A percentile compares a stretch with the other conserved stretches of the same genome.
Evolutionary conservation across 805 yeast species (phyloP).

Genomic region (Schizosaccharomyces osmophilus): DNA sequence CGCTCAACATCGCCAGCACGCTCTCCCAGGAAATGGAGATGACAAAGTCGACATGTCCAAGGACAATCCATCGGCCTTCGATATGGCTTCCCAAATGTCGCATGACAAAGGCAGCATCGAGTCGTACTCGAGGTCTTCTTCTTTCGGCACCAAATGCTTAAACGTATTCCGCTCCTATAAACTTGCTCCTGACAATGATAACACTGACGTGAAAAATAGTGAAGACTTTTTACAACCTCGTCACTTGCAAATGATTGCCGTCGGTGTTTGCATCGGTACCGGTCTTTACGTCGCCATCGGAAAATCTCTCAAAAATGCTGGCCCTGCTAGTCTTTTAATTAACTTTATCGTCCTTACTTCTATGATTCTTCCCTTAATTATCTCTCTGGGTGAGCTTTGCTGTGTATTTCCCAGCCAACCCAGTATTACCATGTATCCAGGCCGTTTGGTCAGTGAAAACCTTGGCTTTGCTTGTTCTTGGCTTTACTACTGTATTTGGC

Average conservation of each 20-base stretch:
- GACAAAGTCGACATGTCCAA: too few species aligned
- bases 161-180: not conserved
- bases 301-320: constrained; percentile 7
- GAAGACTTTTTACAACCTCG: constrained; percentile 23
- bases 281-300: constrained; percentile 27
- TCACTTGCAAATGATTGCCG: constrained; percentile 55
- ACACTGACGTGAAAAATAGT: constrained; percentile 16
- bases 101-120: not conserved
- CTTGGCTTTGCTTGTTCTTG: constrained; percentile 23
- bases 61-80: too few species aligned
- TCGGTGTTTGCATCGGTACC: constrained; percentile 66
- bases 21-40: too few species aligned
- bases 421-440: constrained; percentile 35
- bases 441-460: constrained; percentile 28
- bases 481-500: constrained; percentile 41
- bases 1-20: too few species aligned
- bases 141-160: not conserved
- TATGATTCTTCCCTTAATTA: constrained; percentile 28
- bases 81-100: not conserved
- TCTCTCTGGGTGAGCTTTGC: constrained; percentile 35
- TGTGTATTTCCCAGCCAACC: constrained; percentile 40
- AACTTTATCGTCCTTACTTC: constrained; percentile 19
- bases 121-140: not conserved
- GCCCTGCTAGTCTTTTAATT: constrained; percentile 7
- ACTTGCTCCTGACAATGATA: not conserved